Base-by-base conservation (phyloP, 2,329 filamentous ascomycete species). In the Dendryphion nanum region DNA sequence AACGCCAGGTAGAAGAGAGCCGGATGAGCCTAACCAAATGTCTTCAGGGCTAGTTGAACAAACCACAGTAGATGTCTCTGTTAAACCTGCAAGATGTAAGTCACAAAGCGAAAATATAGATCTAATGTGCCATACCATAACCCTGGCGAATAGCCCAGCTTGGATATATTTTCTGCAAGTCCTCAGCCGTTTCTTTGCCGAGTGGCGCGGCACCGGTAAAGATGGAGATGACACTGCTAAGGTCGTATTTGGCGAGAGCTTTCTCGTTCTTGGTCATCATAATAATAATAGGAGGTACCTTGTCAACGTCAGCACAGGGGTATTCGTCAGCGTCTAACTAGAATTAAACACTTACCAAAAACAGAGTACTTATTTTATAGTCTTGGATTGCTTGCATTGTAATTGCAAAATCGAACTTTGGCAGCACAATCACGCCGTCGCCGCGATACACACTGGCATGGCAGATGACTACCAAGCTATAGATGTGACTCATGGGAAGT, bases 401-500 rank as follows among this genome's bases (percentile, higher is more conserved):
- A 2, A 70, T 66, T n/a, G 74, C 70, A 32, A 91, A 74, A 34
- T 91, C 86, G 54, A 91, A 94, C 51, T 85, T 87, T 30, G 77
- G 82, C 24, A 93, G 73, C 4, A 91, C 75, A 35, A 93, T 74
- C 7, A 84, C 73, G 40, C 82, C 79, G 49, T 93, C 87, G 7
- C 88, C 88, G 28, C 83, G 77, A 57, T 82, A 91, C 2, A 80
- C 70, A 18, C 75, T 75, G 2, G 72, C 66, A 59, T 87, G 82
- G 29, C 79, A 81, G 42, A 89, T 79, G 13, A 89, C 79, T 4
- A 89, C 79, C 23, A 93, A 69, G 4, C 80, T 81, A 61, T 91
- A 94, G 47, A 93, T 93, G 55, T 94, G 88, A 48, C 84, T 89
- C 56, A 89, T 80, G 1, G 86, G 86, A 1, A 91, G 70, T n/a